Base-by-base conservation (phyloP, 2,329 filamentous ascomycete genomes). In the Endoconidiophora laricicola region DNA sequence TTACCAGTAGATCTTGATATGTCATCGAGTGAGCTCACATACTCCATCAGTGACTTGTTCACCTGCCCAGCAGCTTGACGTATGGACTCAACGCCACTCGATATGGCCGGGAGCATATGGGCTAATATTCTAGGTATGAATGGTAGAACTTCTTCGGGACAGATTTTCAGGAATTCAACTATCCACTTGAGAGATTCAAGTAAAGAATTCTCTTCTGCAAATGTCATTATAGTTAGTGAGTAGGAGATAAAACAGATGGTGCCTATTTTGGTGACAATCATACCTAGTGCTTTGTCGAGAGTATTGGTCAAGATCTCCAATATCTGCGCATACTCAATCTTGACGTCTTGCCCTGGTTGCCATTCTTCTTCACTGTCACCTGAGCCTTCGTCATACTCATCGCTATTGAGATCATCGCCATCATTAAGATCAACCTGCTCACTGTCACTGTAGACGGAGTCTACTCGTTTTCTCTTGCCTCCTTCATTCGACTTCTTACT, bases 331-430 rank as follows among this genome's bases (percentile, higher is more conserved):
- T 94, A 86, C 63, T 96, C 90, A 54, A 98, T 85, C 53, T 93
- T 83, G 6, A 95, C 87, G 63, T 98, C 91, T 65, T 98, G 91
- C 1, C 93, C 91, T 0, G 93, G 93, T 43, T 96, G 81, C 87
- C 90, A 98, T 60, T 96, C 91, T 54, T 88, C 88, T 58, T 94
- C 88, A 42, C 76, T 79, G 26, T 74, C 74, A 33, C 73, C 73
- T 2, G 74, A 72, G 4, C 78, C 76, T 41, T 71, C 70, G n/a
- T 70, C 69, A 16, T 65, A 66, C 20, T 71, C 70, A 12, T 74
- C 73, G 7, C 76, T 77, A 44, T 69, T 74, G 23, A 79, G 66
- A 54, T 80, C 74, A 26, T 75, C 74, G 3, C 73, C 76, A 53
- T 79, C 73, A 41, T 82, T 79, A 9, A 70, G 67, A 14, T 72